A percentile compares a stretch with the other conserved stretches of the same genome.
Conservation (phyloP, 352 stramenopile genomes). For the Phytophthora aleatoria region DNA sequence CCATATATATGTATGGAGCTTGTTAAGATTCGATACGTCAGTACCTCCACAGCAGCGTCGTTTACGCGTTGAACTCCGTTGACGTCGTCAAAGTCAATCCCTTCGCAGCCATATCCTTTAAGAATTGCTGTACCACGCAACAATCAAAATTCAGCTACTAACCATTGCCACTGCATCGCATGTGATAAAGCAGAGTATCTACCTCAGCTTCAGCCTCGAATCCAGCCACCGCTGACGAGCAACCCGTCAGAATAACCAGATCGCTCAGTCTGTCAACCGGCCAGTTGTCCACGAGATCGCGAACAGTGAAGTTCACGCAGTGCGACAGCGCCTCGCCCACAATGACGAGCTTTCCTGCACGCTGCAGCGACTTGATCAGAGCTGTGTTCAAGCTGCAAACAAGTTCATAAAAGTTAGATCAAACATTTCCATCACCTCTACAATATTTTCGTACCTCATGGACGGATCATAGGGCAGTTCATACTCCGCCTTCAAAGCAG, state of each 20-base stretch:
- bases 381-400: constrained; percentile 70
- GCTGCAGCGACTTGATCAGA: constrained; percentile 85
- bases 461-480: constrained; percentile 65
- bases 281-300: constrained; percentile 91
- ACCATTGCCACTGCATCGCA: no score
- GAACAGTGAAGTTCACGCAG: constrained; percentile 95
- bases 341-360: constrained; percentile 78
- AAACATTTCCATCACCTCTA: background rate
- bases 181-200: no score
- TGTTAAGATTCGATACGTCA: no score
- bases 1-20: no score
- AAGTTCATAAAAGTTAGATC: background rate
- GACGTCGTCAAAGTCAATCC: constrained; percentile 53
- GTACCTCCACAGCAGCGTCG: background rate
- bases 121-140: constrained; percentile 36
- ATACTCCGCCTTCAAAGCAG: constrained; percentile 91
- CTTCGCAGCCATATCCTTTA: constrained; percentile 56
- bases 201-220: no score
- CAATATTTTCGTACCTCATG: constrained; percentile 24
- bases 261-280: constrained; percentile 54
- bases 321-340: constrained; percentile 95
- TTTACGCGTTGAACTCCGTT: constrained; percentile 33
- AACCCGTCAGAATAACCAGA: constrained; percentile 30
- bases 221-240: no score
- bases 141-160: no score